Evolutionary conservation across 768 basidiomycete species (phyloP).

Genomic region (Zangia roseola): DNA sequence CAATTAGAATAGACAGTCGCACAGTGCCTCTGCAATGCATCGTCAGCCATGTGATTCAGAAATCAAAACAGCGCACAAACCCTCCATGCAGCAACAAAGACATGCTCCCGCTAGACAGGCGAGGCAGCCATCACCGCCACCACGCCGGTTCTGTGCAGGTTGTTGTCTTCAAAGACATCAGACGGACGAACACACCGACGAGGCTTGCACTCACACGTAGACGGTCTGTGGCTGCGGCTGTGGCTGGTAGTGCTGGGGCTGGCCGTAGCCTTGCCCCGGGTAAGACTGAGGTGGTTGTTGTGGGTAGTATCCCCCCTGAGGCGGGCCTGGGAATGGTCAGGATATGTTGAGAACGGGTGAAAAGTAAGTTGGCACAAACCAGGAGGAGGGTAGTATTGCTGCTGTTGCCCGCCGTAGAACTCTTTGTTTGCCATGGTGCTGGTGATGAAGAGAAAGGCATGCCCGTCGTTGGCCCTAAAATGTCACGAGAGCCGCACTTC

Average conservation of each 20-base stretch:
- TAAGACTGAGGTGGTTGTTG: slow-evolving; percentile 75
- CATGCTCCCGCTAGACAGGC: slow-evolving; percentile 50
- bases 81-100: slow-evolving; percentile 53
- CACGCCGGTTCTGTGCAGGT: slow-evolving; percentile 33
- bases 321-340: slow-evolving; percentile 44
- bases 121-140: slow-evolving; percentile 36
- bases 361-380: slow-evolving; percentile 33
- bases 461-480: slow-evolving; percentile 25
- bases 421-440: slow-evolving; percentile 68
- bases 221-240: slow-evolving; percentile 80
- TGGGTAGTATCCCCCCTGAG: slow-evolving; percentile 71
- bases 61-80: slow-evolving; percentile 30
- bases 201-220: slow-evolving; percentile 59
- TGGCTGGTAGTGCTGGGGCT: slow-evolving; percentile 43
- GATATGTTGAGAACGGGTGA: background rate
- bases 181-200: background rate
- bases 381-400: slow-evolving; percentile 57
- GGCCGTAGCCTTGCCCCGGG: slow-evolving; percentile 46
- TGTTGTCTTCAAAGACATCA: slow-evolving; percentile 38
- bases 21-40: slow-evolving; percentile 52
- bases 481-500: slow-evolving; percentile 17
- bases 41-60: slow-evolving; percentile 27
- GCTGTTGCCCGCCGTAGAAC: slow-evolving; percentile 58
- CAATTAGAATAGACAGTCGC: slow-evolving; percentile 70
- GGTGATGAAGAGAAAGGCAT: slow-evolving; percentile 16